Percentiles rank a stretch among this genome's conserved stretches.
phyloP scores from a whole-genome alignment of 2,329 filamentous ascomycete species.

The Botryotinia narcissicola region DNA sequence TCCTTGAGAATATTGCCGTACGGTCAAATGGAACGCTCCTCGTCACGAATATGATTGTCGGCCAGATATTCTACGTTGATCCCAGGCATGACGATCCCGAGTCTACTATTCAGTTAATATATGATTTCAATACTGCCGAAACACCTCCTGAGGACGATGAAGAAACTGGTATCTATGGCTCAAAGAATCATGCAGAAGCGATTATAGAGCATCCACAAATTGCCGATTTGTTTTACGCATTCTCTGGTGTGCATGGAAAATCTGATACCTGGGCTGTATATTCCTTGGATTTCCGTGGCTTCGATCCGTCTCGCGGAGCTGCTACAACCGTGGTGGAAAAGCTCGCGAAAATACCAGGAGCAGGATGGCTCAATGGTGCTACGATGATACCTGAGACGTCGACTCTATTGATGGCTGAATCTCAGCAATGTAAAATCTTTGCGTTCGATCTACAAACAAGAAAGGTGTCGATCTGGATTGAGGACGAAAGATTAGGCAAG shows the following conservation, averaged over 20 bases:
- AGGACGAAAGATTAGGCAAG: background rate
- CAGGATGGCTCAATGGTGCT: conserved; percentile 5
- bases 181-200: conserved; percentile 11
- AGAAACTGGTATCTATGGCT: background rate
- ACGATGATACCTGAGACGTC: conserved; percentile 7
- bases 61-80: conserved; percentile 28
- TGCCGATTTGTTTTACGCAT: conserved; percentile 5
- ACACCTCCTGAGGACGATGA: background rate
- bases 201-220: conserved; percentile 10
- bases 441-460: background rate
- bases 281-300: background rate
- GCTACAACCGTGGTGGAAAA: background rate
- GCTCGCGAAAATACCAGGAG: background rate
- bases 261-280: background rate
- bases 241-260: conserved; percentile 13
- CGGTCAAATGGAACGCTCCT: conserved; percentile 52
- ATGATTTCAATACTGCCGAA: conserved; percentile 6
- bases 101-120: background rate
- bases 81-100: conserved; percentile 23
- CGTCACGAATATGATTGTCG: conserved; percentile 37
- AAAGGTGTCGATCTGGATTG: background rate
- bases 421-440: background rate
- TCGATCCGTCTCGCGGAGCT: background rate
- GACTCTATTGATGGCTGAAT: conserved; percentile 1
- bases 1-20: conserved; percentile 37